These are phyloP conservation scores for Myxozyma monticola DNA, from an alignment of 805 yeast genomes.

Conservation along the genomic window DNA sequence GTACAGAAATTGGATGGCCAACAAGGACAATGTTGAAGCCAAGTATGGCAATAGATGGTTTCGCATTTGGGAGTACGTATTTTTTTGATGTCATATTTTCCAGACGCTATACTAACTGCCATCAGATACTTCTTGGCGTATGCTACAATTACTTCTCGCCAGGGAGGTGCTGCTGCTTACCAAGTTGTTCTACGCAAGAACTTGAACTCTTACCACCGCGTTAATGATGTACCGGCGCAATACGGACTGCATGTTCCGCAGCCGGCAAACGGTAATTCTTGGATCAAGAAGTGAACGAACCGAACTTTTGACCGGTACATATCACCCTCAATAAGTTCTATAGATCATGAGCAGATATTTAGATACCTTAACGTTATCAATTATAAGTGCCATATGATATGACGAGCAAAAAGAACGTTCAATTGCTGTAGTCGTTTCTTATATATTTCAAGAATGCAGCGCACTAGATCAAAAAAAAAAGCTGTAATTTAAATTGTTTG, in stretches of 20 bases:
- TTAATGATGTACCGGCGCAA: slow-evolving; percentile 77
- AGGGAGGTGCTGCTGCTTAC: slow-evolving; percentile 89
- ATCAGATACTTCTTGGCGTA: slow-evolving; percentile 66
- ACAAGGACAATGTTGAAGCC: slow-evolving; percentile 70
- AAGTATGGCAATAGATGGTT: slow-evolving; percentile 89
- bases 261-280: slow-evolving; percentile 34
- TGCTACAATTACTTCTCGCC: slow-evolving; percentile 83
- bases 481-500: too few species aligned
- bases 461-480: too few species aligned
- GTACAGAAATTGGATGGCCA: slow-evolving; percentile 91
- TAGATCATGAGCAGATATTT: too few species aligned
- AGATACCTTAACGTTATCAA: too few species aligned
- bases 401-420: too few species aligned
- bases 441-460: too few species aligned
- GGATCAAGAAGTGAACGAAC: slow-evolving; percentile 12
- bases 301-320: neutral
- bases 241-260: slow-evolving; percentile 59
- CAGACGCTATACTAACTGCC: neutral
- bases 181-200: slow-evolving; percentile 91
- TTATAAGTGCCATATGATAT: too few species aligned
- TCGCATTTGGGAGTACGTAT: slow-evolving; percentile 76
- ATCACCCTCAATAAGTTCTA: neutral
- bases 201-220: slow-evolving; percentile 77
- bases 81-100: neutral
- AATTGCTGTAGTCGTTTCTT: too few species aligned